Conservation (phyloP, 352 stramenopile genomes). For the Phytophthora syringae region DNA sequence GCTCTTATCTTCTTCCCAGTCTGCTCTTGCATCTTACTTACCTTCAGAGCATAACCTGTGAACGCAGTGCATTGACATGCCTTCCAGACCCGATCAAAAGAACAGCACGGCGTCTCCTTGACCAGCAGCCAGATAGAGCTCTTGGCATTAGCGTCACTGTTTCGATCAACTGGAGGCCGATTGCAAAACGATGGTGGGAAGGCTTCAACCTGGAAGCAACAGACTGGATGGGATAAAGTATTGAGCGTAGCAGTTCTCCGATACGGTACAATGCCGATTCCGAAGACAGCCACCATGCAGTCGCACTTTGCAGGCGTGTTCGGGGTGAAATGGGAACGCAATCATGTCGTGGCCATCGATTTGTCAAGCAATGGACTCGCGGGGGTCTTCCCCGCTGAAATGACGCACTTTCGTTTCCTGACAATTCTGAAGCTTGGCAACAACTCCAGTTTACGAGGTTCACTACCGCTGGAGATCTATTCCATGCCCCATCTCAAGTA, state of each 20-base stretch:
- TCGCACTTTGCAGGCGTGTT: constrained; percentile 40
- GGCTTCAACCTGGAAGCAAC: constrained; percentile 39
- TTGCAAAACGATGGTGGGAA: background rate
- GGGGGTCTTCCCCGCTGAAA: constrained; percentile 49
- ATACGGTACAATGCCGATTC: constrained; percentile 14
- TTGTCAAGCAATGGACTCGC: constrained; percentile 56
- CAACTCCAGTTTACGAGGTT: constrained; percentile 51
- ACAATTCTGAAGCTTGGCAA: constrained; percentile 63
- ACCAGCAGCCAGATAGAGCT: constrained; percentile 47
- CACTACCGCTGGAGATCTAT: constrained; percentile 39
- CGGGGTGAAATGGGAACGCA: constrained; percentile 62
- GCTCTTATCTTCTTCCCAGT: background rate
- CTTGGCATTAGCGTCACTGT: constrained; percentile 52
- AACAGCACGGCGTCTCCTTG: constrained; percentile 10
- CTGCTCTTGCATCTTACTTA: background rate
- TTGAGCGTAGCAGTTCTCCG: constrained; percentile 14
- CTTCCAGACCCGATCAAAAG: background rate
- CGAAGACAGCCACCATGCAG: constrained; percentile 37
- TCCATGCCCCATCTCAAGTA: constrained; percentile 57
- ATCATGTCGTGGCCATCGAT: constrained; percentile 68
- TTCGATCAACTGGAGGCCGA: constrained; percentile 43
- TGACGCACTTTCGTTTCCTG: constrained; percentile 53
- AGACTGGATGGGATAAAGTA: constrained; percentile 49
- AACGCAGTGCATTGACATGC: constrained; percentile 1
- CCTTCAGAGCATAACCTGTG: background rate